phyloP scores from a whole-genome alignment of 805 yeast species.

The baker's yeast (Saccharomyces cerevisiae) region DNA sequence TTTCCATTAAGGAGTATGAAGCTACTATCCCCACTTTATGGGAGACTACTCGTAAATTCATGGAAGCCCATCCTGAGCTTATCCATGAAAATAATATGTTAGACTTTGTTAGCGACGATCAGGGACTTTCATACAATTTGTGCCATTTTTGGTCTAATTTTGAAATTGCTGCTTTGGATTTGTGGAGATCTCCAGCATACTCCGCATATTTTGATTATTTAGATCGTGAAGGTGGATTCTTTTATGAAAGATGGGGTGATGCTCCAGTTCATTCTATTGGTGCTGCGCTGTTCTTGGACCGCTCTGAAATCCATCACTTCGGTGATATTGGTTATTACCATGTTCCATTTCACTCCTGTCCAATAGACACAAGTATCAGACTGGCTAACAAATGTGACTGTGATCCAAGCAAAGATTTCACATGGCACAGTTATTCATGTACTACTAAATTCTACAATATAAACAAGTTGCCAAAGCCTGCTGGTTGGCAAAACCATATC shows the following conservation, averaged over 20 bases:
- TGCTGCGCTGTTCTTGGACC: slow-evolving; percentile 66
- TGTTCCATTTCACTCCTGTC: slow-evolving; percentile 74
- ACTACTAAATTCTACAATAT: slow-evolving; percentile 53
- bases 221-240: slow-evolving; percentile 83
- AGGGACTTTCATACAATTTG: slow-evolving; percentile 63
- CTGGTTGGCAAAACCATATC: slow-evolving; percentile 56
- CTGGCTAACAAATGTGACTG: slow-evolving; percentile 60
- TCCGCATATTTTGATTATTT: slow-evolving; percentile 59
- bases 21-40: slow-evolving; percentile 71
- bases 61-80: slow-evolving; percentile 50
- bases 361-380: slow-evolving; percentile 57
- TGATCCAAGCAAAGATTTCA: slow-evolving; percentile 60
- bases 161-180: slow-evolving; percentile 65
- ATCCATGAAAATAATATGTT: slow-evolving; percentile 54
- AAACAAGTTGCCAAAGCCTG: slow-evolving; percentile 49
- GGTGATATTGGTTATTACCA: slow-evolving; percentile 81
- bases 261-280: slow-evolving; percentile 90
- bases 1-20: slow-evolving; percentile 65
- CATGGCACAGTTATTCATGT: slow-evolving; percentile 71
- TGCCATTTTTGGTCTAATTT: slow-evolving; percentile 93
- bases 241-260: slow-evolving; percentile 91
- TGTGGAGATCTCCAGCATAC: slow-evolving; percentile 72
- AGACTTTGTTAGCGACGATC: slow-evolving; percentile 64
- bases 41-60: slow-evolving; percentile 59
- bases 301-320: slow-evolving; percentile 67